Conservation (phyloP, 805 yeast species). For the Lipomyces chichibuensis region DNA sequence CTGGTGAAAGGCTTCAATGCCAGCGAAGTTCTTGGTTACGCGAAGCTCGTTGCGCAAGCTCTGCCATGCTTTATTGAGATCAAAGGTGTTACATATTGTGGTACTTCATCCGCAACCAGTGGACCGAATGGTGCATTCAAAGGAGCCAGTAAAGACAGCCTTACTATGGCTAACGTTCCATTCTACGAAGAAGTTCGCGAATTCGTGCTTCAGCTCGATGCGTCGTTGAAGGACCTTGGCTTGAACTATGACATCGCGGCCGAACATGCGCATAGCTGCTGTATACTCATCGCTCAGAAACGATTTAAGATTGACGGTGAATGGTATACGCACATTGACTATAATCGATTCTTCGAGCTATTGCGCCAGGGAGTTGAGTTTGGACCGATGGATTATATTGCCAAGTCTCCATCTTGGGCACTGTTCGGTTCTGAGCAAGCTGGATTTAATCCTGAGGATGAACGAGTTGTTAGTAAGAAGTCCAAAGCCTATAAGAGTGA, state of each 20-base stretch:
- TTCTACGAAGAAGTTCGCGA: conserved; percentile 85
- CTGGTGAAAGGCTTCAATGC: conserved; percentile 91
- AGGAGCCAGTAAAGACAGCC: conserved; percentile 34
- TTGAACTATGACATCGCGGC: conserved; percentile 83
- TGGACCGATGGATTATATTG: conserved; percentile 76
- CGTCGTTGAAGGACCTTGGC: conserved; percentile 66
- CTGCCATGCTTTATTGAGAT: conserved; percentile 86
- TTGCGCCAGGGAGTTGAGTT: conserved; percentile 67
- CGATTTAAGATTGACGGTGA: conserved; percentile 68
- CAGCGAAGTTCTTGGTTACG: conserved; percentile 77
- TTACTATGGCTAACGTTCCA: conserved; percentile 95
- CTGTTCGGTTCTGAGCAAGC: conserved; percentile 81
- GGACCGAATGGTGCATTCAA: conserved; percentile 30
- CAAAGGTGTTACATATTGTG: conserved; percentile 95
- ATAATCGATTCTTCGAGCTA: conserved; percentile 71
- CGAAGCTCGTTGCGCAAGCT: conserved; percentile 81
- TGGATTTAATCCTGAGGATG: conserved; percentile 88
- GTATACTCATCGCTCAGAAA: conserved; percentile 78
- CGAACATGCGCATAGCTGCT: conserved; percentile 94
- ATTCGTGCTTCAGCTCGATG: conserved; percentile 67
- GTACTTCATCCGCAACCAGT: conserved; percentile 87
- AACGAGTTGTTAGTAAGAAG: conserved; percentile 48
- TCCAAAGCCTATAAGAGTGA: conserved; percentile 7
- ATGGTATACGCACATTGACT: conserved; percentile 91
- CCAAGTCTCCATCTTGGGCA: conserved; percentile 89